Base-by-base conservation (phyloP, 441 rosid species). In the Capsella rubella region DNA sequence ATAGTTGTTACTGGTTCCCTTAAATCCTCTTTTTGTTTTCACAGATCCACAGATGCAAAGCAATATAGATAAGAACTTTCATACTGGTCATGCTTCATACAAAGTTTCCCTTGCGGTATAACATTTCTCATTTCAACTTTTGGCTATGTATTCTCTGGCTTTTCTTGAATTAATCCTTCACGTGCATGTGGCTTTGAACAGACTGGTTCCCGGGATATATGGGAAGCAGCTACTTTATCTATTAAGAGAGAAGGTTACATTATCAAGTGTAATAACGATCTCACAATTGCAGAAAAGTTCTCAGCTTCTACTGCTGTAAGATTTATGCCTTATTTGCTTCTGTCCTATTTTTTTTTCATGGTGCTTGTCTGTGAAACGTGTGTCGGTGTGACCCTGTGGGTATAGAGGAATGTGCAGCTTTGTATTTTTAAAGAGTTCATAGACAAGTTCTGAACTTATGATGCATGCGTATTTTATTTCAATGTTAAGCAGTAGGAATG, bases 151-250 rank as follows among this genome's bases (percentile, higher is more conserved):
- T 49, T 52, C 25, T 29, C 62, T 51, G 78, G 35, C 14, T 69
- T 64, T 53, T 57, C 55, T 54, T 51, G 65, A 34, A 71, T 64
- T 78, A 51, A 25, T 40, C 54, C 78, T 83, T 79, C 69, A 64
- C 79, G 61, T 80, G 82, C 52, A 58, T 71, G 43, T 77, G 80
- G 52, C 34, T 59, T 65, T 77, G 51, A 52, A 45, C 88, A 96
- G 99, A 81, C 84, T 53, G 83, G 87, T 75, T 87, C 73, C 81
- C 74, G 81, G 78, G 87, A 78, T 83, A 86, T 92, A 75, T 92
- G 97, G 96, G 97, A 96, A 83, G 89, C 86, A 3, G 99, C 89
- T 74, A 90, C 89, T 11, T 78, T 96, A 84, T 80, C 90, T 60
- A 73, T 93, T 46, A 93, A 96, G 84, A 88, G 84, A 82, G 96